phyloP scores from a whole-genome alignment of 148 eudicot genomes.

The Agrostemma githago region DNA sequence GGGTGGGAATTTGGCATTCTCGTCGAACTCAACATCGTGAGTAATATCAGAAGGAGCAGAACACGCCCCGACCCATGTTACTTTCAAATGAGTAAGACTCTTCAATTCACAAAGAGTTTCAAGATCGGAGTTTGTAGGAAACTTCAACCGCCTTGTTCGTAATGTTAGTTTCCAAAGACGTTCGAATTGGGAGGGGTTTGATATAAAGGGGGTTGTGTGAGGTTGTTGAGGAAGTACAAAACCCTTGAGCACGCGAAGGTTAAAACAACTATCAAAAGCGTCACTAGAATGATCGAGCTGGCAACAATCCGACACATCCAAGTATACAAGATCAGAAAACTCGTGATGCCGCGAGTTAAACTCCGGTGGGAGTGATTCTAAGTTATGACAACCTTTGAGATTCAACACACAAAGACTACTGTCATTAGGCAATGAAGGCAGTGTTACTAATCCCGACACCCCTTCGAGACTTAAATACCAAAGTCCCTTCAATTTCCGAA shows the following conservation, averaged over 20 bases:
- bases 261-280: not conserved
- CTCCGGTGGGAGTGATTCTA: not conserved
- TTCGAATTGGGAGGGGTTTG: not conserved
- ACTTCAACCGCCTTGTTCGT: not conserved
- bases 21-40: not conserved
- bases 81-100: not conserved
- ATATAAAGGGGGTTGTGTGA: not conserved
- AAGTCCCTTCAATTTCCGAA: too few relatives aligned
- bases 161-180: not conserved
- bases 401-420: not conserved
- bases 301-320: not conserved
- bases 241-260: not conserved
- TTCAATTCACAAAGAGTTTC: not conserved
- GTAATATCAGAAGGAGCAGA: not conserved
- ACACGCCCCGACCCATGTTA: not conserved
- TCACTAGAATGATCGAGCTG: not conserved
- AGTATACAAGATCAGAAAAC: not conserved
- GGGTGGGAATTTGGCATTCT: not conserved
- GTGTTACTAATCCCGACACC: not conserved
- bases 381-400: not conserved
- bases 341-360: not conserved
- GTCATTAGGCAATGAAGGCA: not conserved
- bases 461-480: not conserved
- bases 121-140: not conserved
- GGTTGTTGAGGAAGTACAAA: not conserved